Evolutionary conservation across 2,329 filamentous ascomycete species (phyloP), one percentile per base, ranked within the genome.

Genomic region (Aspergillus awamori): DNA sequence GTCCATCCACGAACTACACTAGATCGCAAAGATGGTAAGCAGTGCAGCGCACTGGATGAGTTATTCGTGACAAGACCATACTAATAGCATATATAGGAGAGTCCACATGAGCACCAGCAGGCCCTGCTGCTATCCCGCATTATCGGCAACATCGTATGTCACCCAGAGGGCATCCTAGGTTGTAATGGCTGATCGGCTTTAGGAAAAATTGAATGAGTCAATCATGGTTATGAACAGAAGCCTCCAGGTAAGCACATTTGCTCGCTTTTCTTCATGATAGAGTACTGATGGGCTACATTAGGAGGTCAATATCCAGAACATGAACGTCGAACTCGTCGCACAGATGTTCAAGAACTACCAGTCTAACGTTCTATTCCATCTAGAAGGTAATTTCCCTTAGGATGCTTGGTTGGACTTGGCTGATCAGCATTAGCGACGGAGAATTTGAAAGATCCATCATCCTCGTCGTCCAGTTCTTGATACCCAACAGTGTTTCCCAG

Each of bases 261-360:
- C 8, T n/a, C n/a, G 10, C 22, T 28, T 13, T 10, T 41, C 22
- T 28, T 17, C 53, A 15, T n/a, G 7, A 3, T 45, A 8, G 6
- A 22, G 20, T 15, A 24, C 52, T 56, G 45, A 57, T 43, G 17
- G 58, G 59, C n/a, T 36, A 20, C 5, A 8, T 59, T 69, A 97
- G 91, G 94, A 98, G 68, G 97, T 98, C 83, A 98, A 98, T 73
- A 89, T 97, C 59, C 91, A 97, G 72, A 99, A 98, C 77, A 97
- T 98, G 93, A 96, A 99, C 74, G 92, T 97, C 38, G 95, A 98
- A 80, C 85, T 98, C 2, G 95, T 98, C 5, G 93, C 94, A 0
- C 94, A 98, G 75, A 99, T 99, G 95, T 99, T 98, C 83, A 97
- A 98, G 82, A 99, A 98, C 79, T 99, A 99, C 76, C 93, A 97